phyloP scores from a whole-genome alignment of 2,329 filamentous ascomycete genomes.

The Paecilomyces sp. region DNA sequence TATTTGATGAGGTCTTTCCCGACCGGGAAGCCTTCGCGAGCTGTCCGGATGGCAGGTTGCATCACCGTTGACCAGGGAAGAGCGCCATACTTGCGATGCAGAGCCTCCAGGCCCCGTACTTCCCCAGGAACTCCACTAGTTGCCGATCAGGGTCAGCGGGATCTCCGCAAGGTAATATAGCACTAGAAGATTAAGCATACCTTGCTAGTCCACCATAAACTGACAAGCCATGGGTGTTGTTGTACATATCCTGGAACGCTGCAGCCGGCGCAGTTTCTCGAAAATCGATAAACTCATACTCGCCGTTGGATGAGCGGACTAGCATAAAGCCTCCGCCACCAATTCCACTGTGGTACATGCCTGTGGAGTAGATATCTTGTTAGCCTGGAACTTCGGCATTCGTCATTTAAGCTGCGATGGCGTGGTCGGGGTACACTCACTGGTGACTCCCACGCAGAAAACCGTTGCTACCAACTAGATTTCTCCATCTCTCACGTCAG shows the following conservation, averaged over 20 bases:
- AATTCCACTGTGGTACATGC: constrained; percentile 72
- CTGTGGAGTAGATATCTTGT: constrained; percentile 16
- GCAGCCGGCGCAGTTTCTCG: constrained; percentile 79
- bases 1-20: constrained; percentile 68
- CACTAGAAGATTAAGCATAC: constrained; percentile 18
- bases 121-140: constrained; percentile 50
- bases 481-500: not conserved
- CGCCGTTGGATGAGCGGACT: constrained; percentile 63
- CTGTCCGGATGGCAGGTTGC: constrained; percentile 65
- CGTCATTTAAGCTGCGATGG: not conserved
- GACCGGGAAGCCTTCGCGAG: constrained; percentile 66
- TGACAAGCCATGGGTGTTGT: constrained; percentile 59
- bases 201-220: constrained; percentile 65
- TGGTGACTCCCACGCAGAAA: constrained; percentile 68
- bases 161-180: not conserved
- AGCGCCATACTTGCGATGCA: constrained; percentile 57
- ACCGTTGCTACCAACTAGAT: constrained; percentile 60
- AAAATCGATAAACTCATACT: constrained; percentile 83
- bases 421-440: constrained; percentile 20
- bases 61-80: constrained; percentile 67
- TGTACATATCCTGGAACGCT: constrained; percentile 78
- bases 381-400: constrained; percentile 1
- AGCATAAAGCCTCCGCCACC: constrained; percentile 90
- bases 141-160: not conserved
- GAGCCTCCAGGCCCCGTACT: constrained; percentile 68